These are phyloP conservation scores for Claviceps arundinis DNA, from an alignment of 2,329 filamentous ascomycete species.

Conservation along the genomic window DNA sequence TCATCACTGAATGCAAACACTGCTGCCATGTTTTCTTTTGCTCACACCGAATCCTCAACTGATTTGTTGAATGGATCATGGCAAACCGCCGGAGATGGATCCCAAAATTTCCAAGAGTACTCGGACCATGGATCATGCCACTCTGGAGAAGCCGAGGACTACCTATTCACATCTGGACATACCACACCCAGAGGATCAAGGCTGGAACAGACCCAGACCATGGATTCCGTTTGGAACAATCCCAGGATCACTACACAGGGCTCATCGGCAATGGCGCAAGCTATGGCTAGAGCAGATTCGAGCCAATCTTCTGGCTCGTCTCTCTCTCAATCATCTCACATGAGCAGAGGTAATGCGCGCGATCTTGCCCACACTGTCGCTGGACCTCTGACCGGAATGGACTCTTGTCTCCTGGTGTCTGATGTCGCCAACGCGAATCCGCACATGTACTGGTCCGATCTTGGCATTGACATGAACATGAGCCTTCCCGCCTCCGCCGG, in stretches of 20 bases:
- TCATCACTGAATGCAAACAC: slow-evolving; percentile 35
- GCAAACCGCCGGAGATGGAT: slow-evolving; percentile 42
- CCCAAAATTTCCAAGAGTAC: slow-evolving; percentile 46
- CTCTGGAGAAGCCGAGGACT: slow-evolving; percentile 41
- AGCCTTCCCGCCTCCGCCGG: slow-evolving; percentile 22
- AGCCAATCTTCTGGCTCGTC: slow-evolving; percentile 28
- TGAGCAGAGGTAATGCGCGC: slow-evolving; percentile 38
- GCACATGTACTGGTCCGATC: slow-evolving; percentile 37
- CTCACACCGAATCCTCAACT: slow-evolving; percentile 45
- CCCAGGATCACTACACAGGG: slow-evolving; percentile 20
- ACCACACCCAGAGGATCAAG: slow-evolving; percentile 37
- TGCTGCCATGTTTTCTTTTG: slow-evolving; percentile 42
- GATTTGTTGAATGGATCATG: slow-evolving; percentile 43
- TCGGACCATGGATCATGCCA: slow-evolving; percentile 35
- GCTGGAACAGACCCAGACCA: slow-evolving; percentile 31
- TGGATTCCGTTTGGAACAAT: slow-evolving; percentile 37
- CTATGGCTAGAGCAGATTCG: slow-evolving; percentile 26
- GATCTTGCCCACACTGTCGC: slow-evolving; percentile 24
- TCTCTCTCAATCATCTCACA: slow-evolving; percentile 35
- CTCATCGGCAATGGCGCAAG: slow-evolving; percentile 20
- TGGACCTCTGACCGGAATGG: slow-evolving; percentile 31
- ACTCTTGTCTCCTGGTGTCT: slow-evolving; percentile 36
- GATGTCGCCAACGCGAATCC: slow-evolving; percentile 32
- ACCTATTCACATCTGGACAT: slow-evolving; percentile 40
- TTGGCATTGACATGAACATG: slow-evolving; percentile 32